Evolutionary conservation across 192 early-diverging fungal species (phyloP).

Genomic region (Coemansia sp.): DNA sequence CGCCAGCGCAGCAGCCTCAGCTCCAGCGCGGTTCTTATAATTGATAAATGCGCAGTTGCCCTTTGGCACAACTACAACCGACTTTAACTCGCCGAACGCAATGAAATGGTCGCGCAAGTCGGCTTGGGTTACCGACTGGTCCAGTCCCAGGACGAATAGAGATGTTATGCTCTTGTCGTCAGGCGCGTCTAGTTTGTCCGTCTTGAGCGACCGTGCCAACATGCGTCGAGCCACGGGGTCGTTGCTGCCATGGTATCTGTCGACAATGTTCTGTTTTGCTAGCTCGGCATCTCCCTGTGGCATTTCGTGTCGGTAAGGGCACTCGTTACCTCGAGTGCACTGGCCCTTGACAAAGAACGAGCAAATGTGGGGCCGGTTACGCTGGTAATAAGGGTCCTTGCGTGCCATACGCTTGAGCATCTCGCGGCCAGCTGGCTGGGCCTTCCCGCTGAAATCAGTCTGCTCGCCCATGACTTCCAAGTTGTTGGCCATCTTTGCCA

Average conservation of each 20-base stretch:
- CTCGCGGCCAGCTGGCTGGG: slow-evolving; percentile 57
- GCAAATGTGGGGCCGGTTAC: slow-evolving; percentile 90
- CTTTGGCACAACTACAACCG: slow-evolving; percentile 78
- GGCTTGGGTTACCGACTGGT: slow-evolving; percentile 67
- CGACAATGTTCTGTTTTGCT: slow-evolving; percentile 91
- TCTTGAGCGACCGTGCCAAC: slow-evolving; percentile 61
- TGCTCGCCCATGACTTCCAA: slow-evolving; percentile 24
- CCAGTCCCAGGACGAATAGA: slow-evolving; percentile 84
- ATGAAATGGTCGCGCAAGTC: slow-evolving; percentile 78
- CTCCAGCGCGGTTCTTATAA: slow-evolving; percentile 76
- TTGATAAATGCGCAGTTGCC: slow-evolving; percentile 92
- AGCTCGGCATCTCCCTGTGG: slow-evolving; percentile 80
- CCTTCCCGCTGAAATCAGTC: slow-evolving; percentile 39
- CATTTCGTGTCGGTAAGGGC: slow-evolving; percentile 96
- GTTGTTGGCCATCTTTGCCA: slow-evolving; percentile 73
- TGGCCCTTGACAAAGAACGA: slow-evolving; percentile 95
- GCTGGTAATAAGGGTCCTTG: slow-evolving; percentile 89
- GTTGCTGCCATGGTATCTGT: slow-evolving; percentile 93
- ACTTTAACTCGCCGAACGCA: slow-evolving; percentile 89
- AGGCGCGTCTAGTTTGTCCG: slow-evolving; percentile 63
- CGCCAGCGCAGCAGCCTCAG: slow-evolving; percentile 82
- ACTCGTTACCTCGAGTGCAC: slow-evolving; percentile 93
- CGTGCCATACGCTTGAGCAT: slow-evolving; percentile 83
- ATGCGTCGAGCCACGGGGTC: slow-evolving; percentile 94
- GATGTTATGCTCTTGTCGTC: slow-evolving; percentile 84